A percentile compares a stretch with the other conserved stretches of the same genome.
These are phyloP conservation scores for Cutaneotrichosporon sp. DNA, from an alignment of 1,284 basidiomycete species.

Conservation along the genomic window DNA sequence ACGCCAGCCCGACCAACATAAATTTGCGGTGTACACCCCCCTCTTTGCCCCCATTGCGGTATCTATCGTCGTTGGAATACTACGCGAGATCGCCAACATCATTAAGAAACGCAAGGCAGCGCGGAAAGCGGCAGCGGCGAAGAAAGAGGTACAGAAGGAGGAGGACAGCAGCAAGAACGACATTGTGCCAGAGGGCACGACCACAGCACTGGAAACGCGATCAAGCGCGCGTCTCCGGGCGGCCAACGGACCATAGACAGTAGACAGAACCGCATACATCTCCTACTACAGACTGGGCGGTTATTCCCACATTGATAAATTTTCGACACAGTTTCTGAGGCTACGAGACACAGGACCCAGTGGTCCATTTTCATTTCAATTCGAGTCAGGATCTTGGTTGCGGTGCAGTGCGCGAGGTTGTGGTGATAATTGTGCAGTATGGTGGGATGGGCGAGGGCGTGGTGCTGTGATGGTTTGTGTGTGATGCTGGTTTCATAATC, in stretches of 20 bases:
- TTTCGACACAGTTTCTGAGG: neutral
- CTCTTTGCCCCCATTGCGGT: constrained; percentile 83
- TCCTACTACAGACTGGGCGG: neutral
- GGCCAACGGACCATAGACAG: neutral
- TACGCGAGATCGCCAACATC: constrained; percentile 57
- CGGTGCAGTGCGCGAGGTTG: too few relatives aligned
- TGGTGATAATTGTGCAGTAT: too few relatives aligned
- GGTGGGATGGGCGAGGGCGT: too few relatives aligned
- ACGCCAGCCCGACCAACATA: constrained; percentile 75
- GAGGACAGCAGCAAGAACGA: constrained; percentile 9
- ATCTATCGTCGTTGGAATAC: constrained; percentile 67
- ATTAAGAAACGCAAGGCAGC: neutral
- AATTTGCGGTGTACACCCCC: constrained; percentile 88
- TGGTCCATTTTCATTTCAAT: neutral
- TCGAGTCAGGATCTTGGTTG: too few relatives aligned
- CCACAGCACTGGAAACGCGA: neutral
- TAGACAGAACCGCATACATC: neutral
- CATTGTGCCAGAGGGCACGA: constrained; percentile 50
- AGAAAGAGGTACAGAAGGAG: neutral
- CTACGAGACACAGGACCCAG: constrained; percentile 2
- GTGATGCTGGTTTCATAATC: neutral
- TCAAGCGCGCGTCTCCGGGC: neutral
- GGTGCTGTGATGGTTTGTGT: neutral
- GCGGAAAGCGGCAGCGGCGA: neutral
- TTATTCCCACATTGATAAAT: neutral